A percentile compares a stretch with the other conserved stretches of the same genome.
These are phyloP conservation scores for Wickerhamiella shivajii DNA, from an alignment of 805 yeast genomes.

Conservation along the genomic window DNA sequence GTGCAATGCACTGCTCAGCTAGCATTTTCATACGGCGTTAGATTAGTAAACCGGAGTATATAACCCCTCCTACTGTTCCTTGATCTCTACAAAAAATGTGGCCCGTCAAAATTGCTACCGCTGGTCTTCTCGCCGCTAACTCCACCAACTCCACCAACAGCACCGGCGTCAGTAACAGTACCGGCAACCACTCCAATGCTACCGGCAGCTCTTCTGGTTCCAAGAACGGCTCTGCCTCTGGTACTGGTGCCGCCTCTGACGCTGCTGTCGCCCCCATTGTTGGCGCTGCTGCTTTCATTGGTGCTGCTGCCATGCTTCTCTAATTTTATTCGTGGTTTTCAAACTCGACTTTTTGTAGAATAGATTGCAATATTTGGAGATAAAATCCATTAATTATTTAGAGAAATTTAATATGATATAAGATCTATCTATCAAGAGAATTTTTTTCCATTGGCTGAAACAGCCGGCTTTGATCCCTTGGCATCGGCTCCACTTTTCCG, in stretches of 20 bases:
- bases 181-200: constrained; percentile 1
- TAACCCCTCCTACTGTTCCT: neutral
- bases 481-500: too few species aligned
- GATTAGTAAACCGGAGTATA: neutral
- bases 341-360: too few species aligned
- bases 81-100: constrained; percentile 1
- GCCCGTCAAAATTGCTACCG: constrained; percentile 7
- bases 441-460: too few species aligned
- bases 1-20: neutral
- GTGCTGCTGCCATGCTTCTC: constrained; percentile 7
- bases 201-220: neutral
- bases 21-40: neutral
- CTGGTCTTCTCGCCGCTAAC: constrained; percentile 7
- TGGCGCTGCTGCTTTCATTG: constrained; percentile 8
- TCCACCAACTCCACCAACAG: constrained; percentile 3
- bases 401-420: too few species aligned
- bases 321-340: too few species aligned
- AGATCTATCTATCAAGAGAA: too few species aligned
- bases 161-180: constrained; percentile 3
- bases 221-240: neutral
- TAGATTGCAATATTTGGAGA: too few species aligned
- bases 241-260: constrained; percentile 1
- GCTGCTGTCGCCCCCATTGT: constrained; percentile 8
- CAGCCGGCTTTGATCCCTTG: too few species aligned
- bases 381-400: too few species aligned